These are phyloP conservation scores for Anthoceros angustus DNA, from an alignment of 225 moss, liverwort and hornwort genomes.

Conservation along the genomic window DNA sequence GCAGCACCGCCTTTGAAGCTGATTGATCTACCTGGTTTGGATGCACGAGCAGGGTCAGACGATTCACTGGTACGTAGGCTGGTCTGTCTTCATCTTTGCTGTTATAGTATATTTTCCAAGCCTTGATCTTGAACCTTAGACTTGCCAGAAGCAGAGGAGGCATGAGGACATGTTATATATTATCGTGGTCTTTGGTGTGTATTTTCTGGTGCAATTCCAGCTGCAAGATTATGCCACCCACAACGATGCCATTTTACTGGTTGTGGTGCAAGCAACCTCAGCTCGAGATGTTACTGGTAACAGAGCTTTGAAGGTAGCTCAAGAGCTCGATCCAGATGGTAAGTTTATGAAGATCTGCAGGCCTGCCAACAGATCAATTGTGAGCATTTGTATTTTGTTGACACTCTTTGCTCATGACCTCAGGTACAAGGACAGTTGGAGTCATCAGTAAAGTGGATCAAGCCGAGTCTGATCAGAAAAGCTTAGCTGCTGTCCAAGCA, in stretches of 20 bases:
- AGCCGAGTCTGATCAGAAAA: slow-evolving; percentile 81
- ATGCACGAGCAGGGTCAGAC: slow-evolving; percentile 54
- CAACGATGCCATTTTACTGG: slow-evolving; percentile 68
- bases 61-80: slow-evolving; percentile 62
- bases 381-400: neutral
- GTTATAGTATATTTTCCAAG: neutral
- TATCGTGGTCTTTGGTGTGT: neutral
- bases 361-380: slow-evolving; percentile 5
- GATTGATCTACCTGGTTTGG: slow-evolving; percentile 89
- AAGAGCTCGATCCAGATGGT: slow-evolving; percentile 96
- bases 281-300: slow-evolving; percentile 80
- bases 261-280: slow-evolving; percentile 81
- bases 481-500: slow-evolving; percentile 98
- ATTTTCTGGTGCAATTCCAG: slow-evolving; percentile 19
- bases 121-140: neutral
- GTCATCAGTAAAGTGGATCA: slow-evolving; percentile 99
- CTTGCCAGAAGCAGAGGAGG: neutral
- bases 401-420: neutral
- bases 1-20: slow-evolving; percentile 90
- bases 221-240: slow-evolving; percentile 77
- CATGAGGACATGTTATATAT: neutral
- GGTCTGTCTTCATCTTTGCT: neutral
- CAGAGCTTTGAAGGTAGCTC: slow-evolving; percentile 81
- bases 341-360: slow-evolving; percentile 1
- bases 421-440: slow-evolving; percentile 93